Percentiles rank a stretch among this genome's conserved stretches.
These are phyloP conservation scores for Salvia miltiorrhiza DNA, from an alignment of 257 asterid genomes.

Conservation along the genomic window DNA sequence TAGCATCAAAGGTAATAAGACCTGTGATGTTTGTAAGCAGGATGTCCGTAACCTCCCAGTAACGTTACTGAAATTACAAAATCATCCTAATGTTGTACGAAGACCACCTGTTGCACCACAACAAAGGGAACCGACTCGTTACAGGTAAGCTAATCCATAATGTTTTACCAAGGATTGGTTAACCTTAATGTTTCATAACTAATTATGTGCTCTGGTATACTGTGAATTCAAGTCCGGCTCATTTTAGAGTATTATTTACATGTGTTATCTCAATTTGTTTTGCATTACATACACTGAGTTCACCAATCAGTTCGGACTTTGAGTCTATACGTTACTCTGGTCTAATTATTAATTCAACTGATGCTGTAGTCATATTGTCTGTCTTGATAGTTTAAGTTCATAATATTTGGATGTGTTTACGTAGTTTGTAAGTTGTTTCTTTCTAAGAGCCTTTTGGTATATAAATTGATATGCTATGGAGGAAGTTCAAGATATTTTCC, in stretches of 20 bases:
- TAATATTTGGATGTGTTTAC: neutral
- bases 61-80: conserved; percentile 71
- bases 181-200: neutral
- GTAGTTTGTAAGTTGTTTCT: no score
- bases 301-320: neutral
- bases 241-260: conserved; percentile 9
- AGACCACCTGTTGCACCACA: conserved; percentile 47
- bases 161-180: neutral
- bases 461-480: no score
- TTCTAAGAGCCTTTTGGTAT: no score
- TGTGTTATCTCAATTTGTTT: neutral
- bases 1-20: conserved; percentile 88
- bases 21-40: conserved; percentile 90
- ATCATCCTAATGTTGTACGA: conserved; percentile 52
- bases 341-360: neutral
- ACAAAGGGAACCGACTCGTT: conserved; percentile 59
- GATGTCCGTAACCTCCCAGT: conserved; percentile 92
- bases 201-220: neutral
- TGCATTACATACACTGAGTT: neutral
- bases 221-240: neutral
- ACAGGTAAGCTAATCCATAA: conserved; percentile 58
- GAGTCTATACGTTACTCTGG: neutral
- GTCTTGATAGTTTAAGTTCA: neutral
- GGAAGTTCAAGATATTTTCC: no score
- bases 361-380: neutral